A percentile compares a stretch with the other conserved stretches of the same genome.
Evolutionary conservation across 306 rosid species (phyloP).

Genomic region (Bauhinia variegata): DNA sequence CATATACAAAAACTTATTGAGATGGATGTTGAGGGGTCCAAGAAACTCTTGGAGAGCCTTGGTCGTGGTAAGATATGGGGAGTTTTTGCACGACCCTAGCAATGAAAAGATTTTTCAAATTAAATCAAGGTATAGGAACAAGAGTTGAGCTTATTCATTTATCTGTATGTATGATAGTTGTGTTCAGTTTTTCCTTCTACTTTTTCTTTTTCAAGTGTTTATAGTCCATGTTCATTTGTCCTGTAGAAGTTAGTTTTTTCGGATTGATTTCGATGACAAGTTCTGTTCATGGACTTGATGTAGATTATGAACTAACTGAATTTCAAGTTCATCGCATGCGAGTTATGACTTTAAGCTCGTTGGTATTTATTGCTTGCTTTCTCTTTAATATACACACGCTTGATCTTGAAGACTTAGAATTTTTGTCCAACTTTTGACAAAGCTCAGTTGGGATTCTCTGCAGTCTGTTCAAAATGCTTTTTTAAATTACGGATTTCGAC

Average conservation of each 20-base stretch:
- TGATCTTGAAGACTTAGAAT: no score
- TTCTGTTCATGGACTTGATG: constrained; percentile 32
- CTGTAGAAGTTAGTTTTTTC: constrained; percentile 35
- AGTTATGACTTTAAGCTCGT: background rate
- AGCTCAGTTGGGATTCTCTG: constrained; percentile 3
- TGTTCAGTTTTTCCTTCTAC: constrained; percentile 32
- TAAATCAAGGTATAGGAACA: constrained; percentile 34
- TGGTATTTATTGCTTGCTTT: background rate
- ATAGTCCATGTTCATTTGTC: constrained; percentile 40
- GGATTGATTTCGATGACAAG: constrained; percentile 27
- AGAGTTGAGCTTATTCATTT: constrained; percentile 38
- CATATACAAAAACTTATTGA: constrained; percentile 73
- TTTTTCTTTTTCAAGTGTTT: background rate
- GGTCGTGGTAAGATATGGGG: constrained; percentile 93
- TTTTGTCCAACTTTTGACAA: background rate
- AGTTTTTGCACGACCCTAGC: constrained; percentile 77
- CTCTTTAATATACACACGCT: no score
- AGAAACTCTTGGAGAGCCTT: constrained; percentile 79
- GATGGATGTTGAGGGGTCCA: constrained; percentile 76
- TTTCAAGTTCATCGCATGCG: background rate
- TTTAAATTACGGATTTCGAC: background rate
- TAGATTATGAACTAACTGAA: constrained; percentile 8
- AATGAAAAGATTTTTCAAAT: constrained; percentile 11
- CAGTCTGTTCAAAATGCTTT: constrained; percentile 5
- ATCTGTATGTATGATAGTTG: constrained; percentile 47